Evolutionary conservation across 495 filamentous ascomycete species (phyloP).

Genomic region (Penicillium pulvis): DNA sequence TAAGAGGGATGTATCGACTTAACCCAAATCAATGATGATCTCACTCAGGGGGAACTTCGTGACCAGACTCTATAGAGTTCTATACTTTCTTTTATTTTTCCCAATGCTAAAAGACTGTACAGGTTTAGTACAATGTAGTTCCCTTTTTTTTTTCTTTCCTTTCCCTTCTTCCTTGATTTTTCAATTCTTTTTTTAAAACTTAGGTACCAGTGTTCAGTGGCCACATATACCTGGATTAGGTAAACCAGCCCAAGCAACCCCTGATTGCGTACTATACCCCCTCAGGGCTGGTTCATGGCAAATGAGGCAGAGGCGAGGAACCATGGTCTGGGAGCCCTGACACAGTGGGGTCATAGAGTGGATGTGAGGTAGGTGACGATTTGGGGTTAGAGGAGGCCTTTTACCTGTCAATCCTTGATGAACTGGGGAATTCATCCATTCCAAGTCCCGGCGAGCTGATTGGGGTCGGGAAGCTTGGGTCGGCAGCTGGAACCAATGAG

Average conservation of each 20-base stretch:
- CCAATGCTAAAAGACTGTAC: too few species aligned
- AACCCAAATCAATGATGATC: slow-evolving; percentile 27
- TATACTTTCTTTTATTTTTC: neutral
- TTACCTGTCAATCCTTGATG: slow-evolving; percentile 37
- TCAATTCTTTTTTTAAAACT: slow-evolving; percentile 12
- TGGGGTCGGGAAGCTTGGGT: slow-evolving; percentile 26
- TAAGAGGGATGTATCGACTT: slow-evolving; percentile 35
- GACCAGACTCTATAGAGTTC: neutral
- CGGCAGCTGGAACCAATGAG: slow-evolving; percentile 29
- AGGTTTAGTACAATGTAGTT: too few species aligned
- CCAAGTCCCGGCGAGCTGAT: slow-evolving; percentile 20
- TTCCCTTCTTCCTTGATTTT: neutral
- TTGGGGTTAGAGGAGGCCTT: slow-evolving; percentile 18
- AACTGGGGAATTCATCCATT: slow-evolving; percentile 32
- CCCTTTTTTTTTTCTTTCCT: neutral
- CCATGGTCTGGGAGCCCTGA: slow-evolving; percentile 37
- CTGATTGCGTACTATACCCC: slow-evolving; percentile 35
- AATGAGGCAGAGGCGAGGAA: slow-evolving; percentile 33
- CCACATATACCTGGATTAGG: slow-evolving; percentile 17
- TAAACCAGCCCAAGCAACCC: slow-evolving; percentile 17
- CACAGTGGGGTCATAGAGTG: slow-evolving; percentile 29
- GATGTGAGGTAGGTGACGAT: slow-evolving; percentile 17
- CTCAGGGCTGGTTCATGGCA: slow-evolving; percentile 27
- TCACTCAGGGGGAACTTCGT: slow-evolving; percentile 23
- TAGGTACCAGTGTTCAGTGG: slow-evolving; percentile 7